Conservation (phyloP, 768 basidiomycete species). For the Xanthoconium stramineum region DNA sequence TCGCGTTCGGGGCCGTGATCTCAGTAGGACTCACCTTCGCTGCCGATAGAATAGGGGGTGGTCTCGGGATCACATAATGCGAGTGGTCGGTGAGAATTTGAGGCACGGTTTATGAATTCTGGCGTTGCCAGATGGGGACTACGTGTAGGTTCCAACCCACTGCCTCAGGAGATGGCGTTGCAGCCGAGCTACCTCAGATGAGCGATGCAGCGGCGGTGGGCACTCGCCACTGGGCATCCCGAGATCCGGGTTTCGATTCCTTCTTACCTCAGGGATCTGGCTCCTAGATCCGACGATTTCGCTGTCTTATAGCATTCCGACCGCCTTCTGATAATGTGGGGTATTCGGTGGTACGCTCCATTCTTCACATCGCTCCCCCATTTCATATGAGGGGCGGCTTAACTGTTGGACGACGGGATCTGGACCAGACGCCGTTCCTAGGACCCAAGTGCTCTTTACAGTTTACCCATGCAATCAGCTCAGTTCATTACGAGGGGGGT, state of each 20-base stretch:
- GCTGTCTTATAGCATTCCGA: background rate
- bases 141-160: conserved; percentile 2
- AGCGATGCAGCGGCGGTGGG: conserved; percentile 9
- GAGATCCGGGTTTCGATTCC: conserved; percentile 17
- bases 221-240: conserved; percentile 8
- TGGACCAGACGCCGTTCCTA: conserved; percentile 1
- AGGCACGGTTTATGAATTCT: conserved; percentile 5
- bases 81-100: conserved; percentile 9
- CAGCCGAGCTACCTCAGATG: conserved; percentile 17
- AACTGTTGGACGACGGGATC: background rate
- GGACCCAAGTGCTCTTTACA: background rate
- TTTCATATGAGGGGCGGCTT: conserved; percentile 1
- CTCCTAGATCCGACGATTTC: conserved; percentile 19
- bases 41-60: conserved; percentile 2
- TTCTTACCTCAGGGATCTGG: conserved; percentile 11
- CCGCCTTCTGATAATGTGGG: conserved; percentile 13
- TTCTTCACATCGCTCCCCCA: conserved; percentile 6
- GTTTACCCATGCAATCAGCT: conserved; percentile 18
- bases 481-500: conserved; percentile 21
- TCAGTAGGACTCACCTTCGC: conserved; percentile 11
- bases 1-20: conserved; percentile 18
- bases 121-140: conserved; percentile 11
- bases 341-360: conserved; percentile 12
- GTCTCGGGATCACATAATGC: conserved; percentile 1
- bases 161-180: conserved; percentile 4